Base-by-base conservation (phyloP, 805 yeast genomes). In the Saturnispora hagleri region DNA sequence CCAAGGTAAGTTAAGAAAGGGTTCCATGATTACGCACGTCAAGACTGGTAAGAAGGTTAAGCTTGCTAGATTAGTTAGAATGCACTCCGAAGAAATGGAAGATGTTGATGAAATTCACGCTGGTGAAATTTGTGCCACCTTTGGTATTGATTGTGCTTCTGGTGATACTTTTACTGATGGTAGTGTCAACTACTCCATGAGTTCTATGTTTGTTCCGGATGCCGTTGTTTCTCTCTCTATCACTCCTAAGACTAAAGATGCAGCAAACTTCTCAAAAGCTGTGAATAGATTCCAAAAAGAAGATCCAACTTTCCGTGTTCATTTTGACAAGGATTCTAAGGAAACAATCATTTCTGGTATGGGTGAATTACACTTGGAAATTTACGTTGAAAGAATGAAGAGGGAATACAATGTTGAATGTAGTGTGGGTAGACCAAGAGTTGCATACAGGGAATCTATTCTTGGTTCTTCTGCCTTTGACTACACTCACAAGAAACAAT, bases 31-130 rank as follows among this genome's bases (percentile, higher is more conserved):
- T 71, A 80, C 82, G 55, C 95, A 93, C 68, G 85, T 88, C 57
- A 89, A 91, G 70, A 79, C 91, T 45, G 97, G 96, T 55, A 93
- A 93, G 75, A 87, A 83, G 69, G 87, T 89, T 57, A 93, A 93
- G 74, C 87, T 93, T 50, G 79, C 97, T 13, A 80, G 99, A 64
- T 77, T 93, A 62, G 99, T 89, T 48, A 85, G 98, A 73, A 93
- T 93, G 99, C 98, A 93, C 74, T 89, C 97, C 28, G 88, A 90
- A 57, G 99, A 93, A 67, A 90, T 93, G 98, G 99, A 93, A 74
- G 99, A 93, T 66, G 93, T 89, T 47, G 86, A 83, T 47, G 97
- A 90, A 72, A 84, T 89, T 63, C 93, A 91, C 22, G 91, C 98
- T 31, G 99, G 99, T 68, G 99, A 93, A 73, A 93, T 93, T 62